phyloP scores from a whole-genome alignment of 1,284 basidiomycete species.

The Sparassis latifolia region DNA sequence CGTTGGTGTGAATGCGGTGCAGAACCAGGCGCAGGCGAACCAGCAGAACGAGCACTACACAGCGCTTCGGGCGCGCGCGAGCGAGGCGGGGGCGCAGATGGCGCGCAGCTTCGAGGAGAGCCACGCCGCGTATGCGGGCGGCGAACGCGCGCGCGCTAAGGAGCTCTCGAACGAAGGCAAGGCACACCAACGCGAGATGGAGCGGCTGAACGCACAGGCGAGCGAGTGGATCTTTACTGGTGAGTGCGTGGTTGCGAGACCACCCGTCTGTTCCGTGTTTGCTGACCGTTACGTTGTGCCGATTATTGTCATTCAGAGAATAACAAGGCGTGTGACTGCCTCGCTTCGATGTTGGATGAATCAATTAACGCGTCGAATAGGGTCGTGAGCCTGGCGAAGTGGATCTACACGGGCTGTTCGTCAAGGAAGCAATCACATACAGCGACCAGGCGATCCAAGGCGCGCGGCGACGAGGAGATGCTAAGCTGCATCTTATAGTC shows the following conservation, averaged over 20 bases:
- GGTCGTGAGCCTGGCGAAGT: conserved; percentile 70
- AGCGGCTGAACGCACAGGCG: conserved; percentile 78
- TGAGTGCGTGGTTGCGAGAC: conserved; percentile 24
- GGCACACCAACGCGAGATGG: conserved; percentile 75
- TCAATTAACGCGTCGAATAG: conserved; percentile 26
- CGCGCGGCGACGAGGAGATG: conserved; percentile 60
- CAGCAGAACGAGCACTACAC: conserved; percentile 67
- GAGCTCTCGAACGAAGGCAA: conserved; percentile 82
- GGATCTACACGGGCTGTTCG: conserved; percentile 89
- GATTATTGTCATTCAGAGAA: conserved; percentile 50
- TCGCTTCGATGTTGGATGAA: background rate
- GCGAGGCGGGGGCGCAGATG: conserved; percentile 72
- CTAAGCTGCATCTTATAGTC: conserved; percentile 81
- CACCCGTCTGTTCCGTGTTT: background rate
- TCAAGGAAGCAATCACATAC: conserved; percentile 82
- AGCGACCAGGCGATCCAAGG: conserved; percentile 66
- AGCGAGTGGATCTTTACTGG: conserved; percentile 86
- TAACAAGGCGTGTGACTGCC: conserved; percentile 49
- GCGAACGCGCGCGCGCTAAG: conserved; percentile 81
- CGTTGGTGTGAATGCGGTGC: conserved; percentile 1
- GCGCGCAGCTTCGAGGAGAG: conserved; percentile 58
- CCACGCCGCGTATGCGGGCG: conserved; percentile 59
- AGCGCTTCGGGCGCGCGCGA: conserved; percentile 65
- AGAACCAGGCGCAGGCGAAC: conserved; percentile 56
- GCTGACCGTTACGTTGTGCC: background rate